These are phyloP conservation scores for Bacidia rubella DNA, from an alignment of 495 filamentous ascomycete genomes.

Conservation along the genomic window DNA sequence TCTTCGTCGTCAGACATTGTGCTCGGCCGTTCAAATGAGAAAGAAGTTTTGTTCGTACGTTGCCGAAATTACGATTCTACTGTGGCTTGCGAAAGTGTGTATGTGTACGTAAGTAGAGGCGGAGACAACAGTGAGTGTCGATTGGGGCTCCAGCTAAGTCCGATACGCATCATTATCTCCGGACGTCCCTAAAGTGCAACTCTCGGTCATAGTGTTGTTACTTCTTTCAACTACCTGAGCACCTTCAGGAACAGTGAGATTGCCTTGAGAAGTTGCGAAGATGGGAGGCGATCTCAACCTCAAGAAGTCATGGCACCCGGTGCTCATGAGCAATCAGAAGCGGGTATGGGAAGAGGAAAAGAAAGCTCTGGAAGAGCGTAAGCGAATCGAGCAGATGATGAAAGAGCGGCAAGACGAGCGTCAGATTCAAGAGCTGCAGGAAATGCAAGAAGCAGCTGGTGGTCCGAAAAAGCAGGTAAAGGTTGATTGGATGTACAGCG, in stretches of 20 bases:
- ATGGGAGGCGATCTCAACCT: constrained; percentile 88
- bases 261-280: not conserved
- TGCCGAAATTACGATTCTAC: too few species aligned
- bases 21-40: not conserved
- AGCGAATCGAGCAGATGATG: constrained; percentile 69
- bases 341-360: constrained; percentile 79
- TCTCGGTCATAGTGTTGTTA: too few species aligned
- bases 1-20: constrained; percentile 94
- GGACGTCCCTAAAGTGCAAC: too few species aligned
- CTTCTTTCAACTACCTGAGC: too few species aligned
- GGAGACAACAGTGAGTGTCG: too few species aligned
- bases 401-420: constrained; percentile 94
- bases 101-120: too few species aligned
- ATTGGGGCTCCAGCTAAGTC: too few species aligned
- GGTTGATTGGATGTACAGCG: constrained; percentile 97
- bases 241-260: too few species aligned
- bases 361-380: constrained; percentile 89
- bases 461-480: constrained; percentile 58
- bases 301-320: constrained; percentile 97
- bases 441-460: constrained; percentile 78
- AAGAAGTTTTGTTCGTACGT: too few species aligned
- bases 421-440: constrained; percentile 78
- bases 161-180: too few species aligned
- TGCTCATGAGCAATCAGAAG: constrained; percentile 67
- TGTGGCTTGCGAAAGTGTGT: too few species aligned